These are phyloP conservation scores for Kodamaea kaohsiungensis DNA, from an alignment of 805 yeast species.

Conservation along the genomic window DNA sequence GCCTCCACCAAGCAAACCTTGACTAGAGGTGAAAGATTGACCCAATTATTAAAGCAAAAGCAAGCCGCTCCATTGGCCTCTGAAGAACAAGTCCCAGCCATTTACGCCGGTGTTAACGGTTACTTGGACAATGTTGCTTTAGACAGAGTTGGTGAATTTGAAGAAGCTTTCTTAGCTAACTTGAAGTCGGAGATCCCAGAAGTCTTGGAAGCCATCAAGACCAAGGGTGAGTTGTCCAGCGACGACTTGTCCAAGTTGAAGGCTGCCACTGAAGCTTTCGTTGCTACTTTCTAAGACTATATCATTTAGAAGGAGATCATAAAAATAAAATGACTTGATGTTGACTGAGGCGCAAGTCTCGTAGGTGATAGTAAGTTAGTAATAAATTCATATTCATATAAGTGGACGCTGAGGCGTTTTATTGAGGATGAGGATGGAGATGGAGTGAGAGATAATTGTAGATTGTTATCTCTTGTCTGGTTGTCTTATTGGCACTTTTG, in stretches of 20 bases:
- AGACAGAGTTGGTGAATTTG: conserved; percentile 86
- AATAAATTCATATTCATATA: conserved; percentile 7
- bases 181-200: conserved; percentile 88
- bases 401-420: background rate
- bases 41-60: conserved; percentile 97
- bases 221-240: conserved; percentile 86
- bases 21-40: conserved; percentile 99
- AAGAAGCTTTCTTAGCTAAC: conserved; percentile 87
- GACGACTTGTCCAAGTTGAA: conserved; percentile 86
- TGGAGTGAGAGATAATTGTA: no score
- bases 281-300: conserved; percentile 70
- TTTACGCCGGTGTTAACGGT: conserved; percentile 99
- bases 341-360: conserved; percentile 3
- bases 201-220: conserved; percentile 79
- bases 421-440: no score
- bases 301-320: background rate
- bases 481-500: no score
- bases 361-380: conserved; percentile 3
- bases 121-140: conserved; percentile 86
- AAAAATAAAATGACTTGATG: conserved; percentile 6
- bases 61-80: conserved; percentile 97
- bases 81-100: conserved; percentile 98
- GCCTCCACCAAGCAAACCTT: conserved; percentile 99
- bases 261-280: conserved; percentile 89
- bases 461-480: no score